Base-by-base conservation (phyloP, 495 filamentous ascomycete genomes). In the Hypoxylon trugodes region DNA sequence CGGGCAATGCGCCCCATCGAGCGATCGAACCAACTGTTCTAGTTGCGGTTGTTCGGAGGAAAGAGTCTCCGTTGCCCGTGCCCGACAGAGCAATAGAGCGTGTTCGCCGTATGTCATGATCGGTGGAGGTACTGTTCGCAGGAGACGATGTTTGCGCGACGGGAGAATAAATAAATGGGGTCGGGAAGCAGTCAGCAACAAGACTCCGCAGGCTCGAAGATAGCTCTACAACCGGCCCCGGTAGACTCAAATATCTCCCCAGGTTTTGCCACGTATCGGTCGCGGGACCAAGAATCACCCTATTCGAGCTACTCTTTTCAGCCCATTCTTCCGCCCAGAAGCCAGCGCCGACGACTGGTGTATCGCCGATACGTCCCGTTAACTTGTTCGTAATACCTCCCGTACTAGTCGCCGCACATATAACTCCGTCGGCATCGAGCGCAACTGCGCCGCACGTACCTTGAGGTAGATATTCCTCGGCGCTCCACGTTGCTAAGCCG, bases 311-410 rank as follows among this genome's bases (percentile, higher is more conserved):
- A 0, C 61, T 59, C 15, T 72, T 52, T 53, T 85, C 83, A 22
- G 77, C 76, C 89, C 90, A 96, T 50, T 91, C 83, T 73, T 96
- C 92, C 0, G 92, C 92, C 91, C 92, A 96, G 69, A 92, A 96
- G 6, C 92, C 92, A 1, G 92, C 90, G 2, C 93, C 93, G 10
- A 93, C 78, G 0, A 89, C 90, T 0, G 93, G 92, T 3, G 93
- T 96, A 73, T 96, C 93, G 0, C 93, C 93, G 58, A 96, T 89
- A 9, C 92, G 78, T 1, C 91, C 91, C 0, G 90, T 89, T 22
- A 93, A 70, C 77, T 97, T 97, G 66, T 97, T 96, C 15, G 92
- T 96, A 72, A 96, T 58, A 0, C 93, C 93, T 1, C 93, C 93
- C 0, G 93, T 96, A 59, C 89, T 93, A 0, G 93, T 96, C 5